phyloP scores from a whole-genome alignment of 169 alveolate species.

The Plasmodium inui region DNA sequence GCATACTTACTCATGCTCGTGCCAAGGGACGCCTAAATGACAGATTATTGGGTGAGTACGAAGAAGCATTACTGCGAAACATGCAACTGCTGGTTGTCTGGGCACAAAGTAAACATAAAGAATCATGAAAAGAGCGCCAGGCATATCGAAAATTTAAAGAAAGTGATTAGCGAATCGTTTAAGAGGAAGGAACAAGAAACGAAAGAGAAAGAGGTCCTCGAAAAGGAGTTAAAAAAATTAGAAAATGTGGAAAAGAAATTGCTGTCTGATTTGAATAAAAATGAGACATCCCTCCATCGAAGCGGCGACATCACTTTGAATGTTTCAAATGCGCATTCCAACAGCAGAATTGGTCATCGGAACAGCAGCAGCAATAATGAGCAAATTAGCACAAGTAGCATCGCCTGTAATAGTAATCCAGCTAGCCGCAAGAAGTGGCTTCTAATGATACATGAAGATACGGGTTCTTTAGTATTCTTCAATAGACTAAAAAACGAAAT shows the following conservation, averaged over 20 bases:
- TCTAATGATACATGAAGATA: slow-evolving; percentile 65
- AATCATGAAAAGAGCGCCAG: slow-evolving; percentile 70
- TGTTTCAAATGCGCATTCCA: background rate
- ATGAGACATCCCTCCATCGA: background rate
- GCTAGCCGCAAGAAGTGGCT: slow-evolving; percentile 2
- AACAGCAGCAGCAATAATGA: slow-evolving; percentile 29
- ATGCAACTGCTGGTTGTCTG: slow-evolving; percentile 75
- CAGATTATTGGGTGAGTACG: slow-evolving; percentile 70
- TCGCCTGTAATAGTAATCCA: background rate
- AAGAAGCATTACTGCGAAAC: slow-evolving; percentile 76
- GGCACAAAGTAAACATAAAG: slow-evolving; percentile 63
- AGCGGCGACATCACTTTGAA: background rate
- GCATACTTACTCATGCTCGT: background rate
- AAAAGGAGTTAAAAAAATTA: slow-evolving; percentile 53
- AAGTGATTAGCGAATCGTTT: slow-evolving; percentile 47
- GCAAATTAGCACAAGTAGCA: background rate
- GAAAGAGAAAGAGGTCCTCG: slow-evolving; percentile 57
- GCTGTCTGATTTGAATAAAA: slow-evolving; percentile 25
- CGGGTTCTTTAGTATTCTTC: slow-evolving; percentile 39
- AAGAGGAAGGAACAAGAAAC: slow-evolving; percentile 72
- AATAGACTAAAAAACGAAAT: slow-evolving; percentile 36
- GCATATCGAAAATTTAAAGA: slow-evolving; percentile 60
- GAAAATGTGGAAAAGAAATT: slow-evolving; percentile 58
- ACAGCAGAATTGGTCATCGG: background rate
- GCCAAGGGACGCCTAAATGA: slow-evolving; percentile 21